Percentiles rank a stretch among this genome's conserved stretches.
Evolutionary conservation across 2,329 filamentous ascomycete genomes (phyloP).

Genomic region (Pestalotiopsis sp.): DNA sequence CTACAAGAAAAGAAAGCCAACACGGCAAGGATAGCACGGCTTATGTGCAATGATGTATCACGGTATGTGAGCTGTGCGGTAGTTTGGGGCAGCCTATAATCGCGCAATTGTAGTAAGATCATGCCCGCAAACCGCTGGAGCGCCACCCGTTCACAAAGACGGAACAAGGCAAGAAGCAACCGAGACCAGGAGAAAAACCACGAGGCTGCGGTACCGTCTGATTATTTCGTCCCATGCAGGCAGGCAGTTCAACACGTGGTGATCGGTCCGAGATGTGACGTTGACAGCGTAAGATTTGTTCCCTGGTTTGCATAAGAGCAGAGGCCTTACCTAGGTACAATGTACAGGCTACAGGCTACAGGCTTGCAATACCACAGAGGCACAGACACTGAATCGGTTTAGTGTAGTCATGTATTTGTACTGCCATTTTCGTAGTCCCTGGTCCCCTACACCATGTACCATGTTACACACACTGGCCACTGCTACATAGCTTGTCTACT

Average conservation of each 20-base stretch:
- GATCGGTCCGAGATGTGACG: slow-evolving; percentile 10
- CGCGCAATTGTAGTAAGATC: neutral
- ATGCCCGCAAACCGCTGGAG: neutral
- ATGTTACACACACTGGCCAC: neutral
- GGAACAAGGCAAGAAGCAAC: neutral
- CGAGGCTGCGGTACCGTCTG: neutral
- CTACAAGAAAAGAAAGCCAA: neutral
- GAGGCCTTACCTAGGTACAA: too few species aligned
- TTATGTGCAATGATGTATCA: neutral
- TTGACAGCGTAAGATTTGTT: neutral
- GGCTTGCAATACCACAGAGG: too few species aligned
- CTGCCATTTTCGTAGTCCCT: too few species aligned
- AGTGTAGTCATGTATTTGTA: neutral
- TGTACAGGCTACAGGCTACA: too few species aligned
- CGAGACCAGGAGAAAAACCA: neutral
- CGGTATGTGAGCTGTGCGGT: neutral
- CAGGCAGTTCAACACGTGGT: slow-evolving; percentile 6
- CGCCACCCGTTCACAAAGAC: neutral
- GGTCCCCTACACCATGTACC: neutral
- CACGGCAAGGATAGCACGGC: neutral
- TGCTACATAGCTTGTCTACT: neutral
- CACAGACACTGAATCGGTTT: neutral
- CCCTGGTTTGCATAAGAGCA: neutral
- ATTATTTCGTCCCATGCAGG: slow-evolving; percentile 1
- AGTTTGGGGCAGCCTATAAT: neutral